A percentile compares a stretch with the other conserved stretches of the same genome.
Evolutionary conservation across 208 protist species (phyloP).

Genomic region (Trypanosoma avium): DNA sequence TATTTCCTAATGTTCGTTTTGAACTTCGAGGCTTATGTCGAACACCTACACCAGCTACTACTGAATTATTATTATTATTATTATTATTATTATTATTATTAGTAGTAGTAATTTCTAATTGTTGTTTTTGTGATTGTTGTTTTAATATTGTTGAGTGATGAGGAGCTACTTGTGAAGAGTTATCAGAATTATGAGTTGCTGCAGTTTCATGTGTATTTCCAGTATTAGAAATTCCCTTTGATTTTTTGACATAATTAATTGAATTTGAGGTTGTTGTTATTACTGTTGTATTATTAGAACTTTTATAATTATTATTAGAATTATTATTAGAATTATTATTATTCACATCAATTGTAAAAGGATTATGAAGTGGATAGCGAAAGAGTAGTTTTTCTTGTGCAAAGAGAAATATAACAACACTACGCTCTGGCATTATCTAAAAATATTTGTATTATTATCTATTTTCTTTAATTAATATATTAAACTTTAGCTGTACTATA

Average conservation of each 20-base stretch:
- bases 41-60: constrained; percentile 18
- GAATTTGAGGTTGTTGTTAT: constrained; percentile 18
- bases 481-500: too few species aligned
- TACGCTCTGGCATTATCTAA: constrained; percentile 14
- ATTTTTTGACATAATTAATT: too few species aligned
- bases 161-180: too few species aligned
- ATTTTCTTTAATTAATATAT: neutral
- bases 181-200: too few species aligned
- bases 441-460: neutral
- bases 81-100: neutral
- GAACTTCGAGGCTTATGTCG: constrained; percentile 18
- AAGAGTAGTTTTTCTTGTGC: constrained; percentile 77
- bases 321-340: neutral
- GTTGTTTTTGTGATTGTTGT: constrained; percentile 5
- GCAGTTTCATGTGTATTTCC: too few species aligned
- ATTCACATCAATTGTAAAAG: constrained; percentile 54
- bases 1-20: constrained; percentile 15
- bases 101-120: neutral
- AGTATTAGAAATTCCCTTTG: too few species aligned
- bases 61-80: neutral
- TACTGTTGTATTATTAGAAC: too few species aligned
- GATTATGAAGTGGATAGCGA: constrained; percentile 72
- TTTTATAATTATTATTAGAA: too few species aligned
- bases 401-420: constrained; percentile 76
- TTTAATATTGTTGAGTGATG: too few species aligned